These are phyloP conservation scores for Trichoderma sp. DNA, from an alignment of 2,329 filamentous ascomycete species.

Conservation along the genomic window DNA sequence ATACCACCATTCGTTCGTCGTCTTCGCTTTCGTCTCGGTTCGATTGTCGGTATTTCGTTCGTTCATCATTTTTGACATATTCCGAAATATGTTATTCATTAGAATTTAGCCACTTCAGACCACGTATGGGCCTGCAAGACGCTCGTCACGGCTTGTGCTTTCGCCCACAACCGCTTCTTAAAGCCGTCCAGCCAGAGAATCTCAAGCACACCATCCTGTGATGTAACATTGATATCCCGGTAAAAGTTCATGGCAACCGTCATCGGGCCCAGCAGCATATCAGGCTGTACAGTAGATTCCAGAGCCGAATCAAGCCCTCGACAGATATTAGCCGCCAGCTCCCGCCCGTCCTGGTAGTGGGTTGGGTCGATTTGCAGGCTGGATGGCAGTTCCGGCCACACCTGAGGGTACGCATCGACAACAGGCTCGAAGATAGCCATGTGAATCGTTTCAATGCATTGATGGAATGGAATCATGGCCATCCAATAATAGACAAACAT, in stretches of 20 bases:
- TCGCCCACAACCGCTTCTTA: conserved; percentile 41
- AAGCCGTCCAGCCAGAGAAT: conserved; percentile 52
- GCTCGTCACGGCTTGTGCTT: conserved; percentile 46
- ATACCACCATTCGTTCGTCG: neutral
- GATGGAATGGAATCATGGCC: conserved; percentile 51
- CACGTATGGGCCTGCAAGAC: conserved; percentile 44
- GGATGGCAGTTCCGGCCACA: conserved; percentile 43
- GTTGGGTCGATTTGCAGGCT: conserved; percentile 45
- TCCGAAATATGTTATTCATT: neutral
- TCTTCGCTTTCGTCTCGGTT: neutral
- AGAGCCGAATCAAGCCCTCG: conserved; percentile 53
- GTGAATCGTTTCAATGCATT: conserved; percentile 50
- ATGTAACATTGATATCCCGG: conserved; percentile 40
- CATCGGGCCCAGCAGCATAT: conserved; percentile 48
- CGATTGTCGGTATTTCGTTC: neutral
- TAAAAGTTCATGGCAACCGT: conserved; percentile 48
- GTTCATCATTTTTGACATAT: neutral
- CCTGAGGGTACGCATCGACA: conserved; percentile 43
- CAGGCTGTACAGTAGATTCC: conserved; percentile 47
- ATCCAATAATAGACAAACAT: conserved; percentile 58
- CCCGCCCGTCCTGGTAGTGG: conserved; percentile 47
- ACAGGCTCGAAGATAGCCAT: conserved; percentile 47
- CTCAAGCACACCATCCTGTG: conserved; percentile 48
- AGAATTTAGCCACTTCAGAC: conserved; percentile 41
- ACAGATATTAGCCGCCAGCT: conserved; percentile 53